Conservation (phyloP, 2,329 filamentous ascomycete species). For the Cladosporium velox region DNA sequence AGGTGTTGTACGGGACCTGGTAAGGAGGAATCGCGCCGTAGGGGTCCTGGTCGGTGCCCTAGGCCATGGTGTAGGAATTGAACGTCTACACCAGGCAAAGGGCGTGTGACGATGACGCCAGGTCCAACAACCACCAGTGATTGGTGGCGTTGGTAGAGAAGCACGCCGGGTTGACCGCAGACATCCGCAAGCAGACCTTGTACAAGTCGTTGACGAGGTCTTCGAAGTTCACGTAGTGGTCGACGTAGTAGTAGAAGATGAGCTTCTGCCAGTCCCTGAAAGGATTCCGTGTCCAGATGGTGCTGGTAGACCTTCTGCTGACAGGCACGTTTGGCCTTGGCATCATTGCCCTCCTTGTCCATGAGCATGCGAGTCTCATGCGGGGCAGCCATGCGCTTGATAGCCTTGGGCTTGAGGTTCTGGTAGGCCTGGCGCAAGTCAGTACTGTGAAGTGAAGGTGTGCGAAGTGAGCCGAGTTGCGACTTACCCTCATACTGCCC, state of each 20-base stretch:
- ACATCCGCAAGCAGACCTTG: constrained; percentile 99
- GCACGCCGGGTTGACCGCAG: constrained; percentile 94
- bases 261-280: constrained; percentile 96
- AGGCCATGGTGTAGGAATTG: constrained; percentile 30
- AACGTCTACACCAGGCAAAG: constrained; percentile 22
- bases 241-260: constrained; percentile 98
- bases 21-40: constrained; percentile 39
- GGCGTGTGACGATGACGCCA: constrained; percentile 33
- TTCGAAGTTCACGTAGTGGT: constrained; percentile 98
- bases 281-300: constrained; percentile 82
- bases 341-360: constrained; percentile 96
- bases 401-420: constrained; percentile 92
- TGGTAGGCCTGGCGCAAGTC: constrained; percentile 52
- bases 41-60: constrained; percentile 28
- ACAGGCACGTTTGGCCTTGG: constrained; percentile 93
- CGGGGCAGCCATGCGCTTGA: constrained; percentile 88
- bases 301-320: constrained; percentile 74
- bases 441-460: constrained; percentile 67
- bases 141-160: constrained; percentile 55
- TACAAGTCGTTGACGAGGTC: constrained; percentile 96
- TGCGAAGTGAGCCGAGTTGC: not conserved
- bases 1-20: constrained; percentile 35
- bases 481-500: not conserved
- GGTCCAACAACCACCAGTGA: constrained; percentile 40
- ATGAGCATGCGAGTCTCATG: constrained; percentile 87